These are phyloP conservation scores for Paramyrothecium roridum DNA, from an alignment of 2,329 filamentous ascomycete species.

Conservation along the genomic window DNA sequence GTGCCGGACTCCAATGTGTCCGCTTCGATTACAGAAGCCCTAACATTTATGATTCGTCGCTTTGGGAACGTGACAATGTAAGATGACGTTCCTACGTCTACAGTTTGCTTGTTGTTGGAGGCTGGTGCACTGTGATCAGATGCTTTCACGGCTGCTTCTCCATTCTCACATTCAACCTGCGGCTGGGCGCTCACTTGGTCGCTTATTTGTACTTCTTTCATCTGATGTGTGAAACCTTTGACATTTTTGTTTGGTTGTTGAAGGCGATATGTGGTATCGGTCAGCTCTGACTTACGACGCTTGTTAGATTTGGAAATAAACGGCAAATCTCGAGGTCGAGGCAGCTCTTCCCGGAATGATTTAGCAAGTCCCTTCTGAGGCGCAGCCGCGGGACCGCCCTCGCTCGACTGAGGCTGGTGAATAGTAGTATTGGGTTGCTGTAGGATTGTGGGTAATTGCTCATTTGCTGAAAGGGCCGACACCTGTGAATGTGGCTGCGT, in stretches of 20 bases:
- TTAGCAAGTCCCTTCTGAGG: neutral
- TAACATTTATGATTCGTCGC: too few species aligned
- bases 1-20: too few species aligned
- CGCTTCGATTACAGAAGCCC: too few species aligned
- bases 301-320: constrained; percentile 11
- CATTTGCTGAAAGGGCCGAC: too few species aligned
- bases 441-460: too few species aligned
- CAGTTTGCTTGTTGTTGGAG: neutral
- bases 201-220: neutral
- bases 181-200: neutral
- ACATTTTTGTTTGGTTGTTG: too few species aligned
- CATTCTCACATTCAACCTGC: neutral
- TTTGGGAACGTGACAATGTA: neutral
- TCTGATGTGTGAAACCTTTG: too few species aligned
- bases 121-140: neutral
- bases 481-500: too few species aligned
- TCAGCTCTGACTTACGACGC: neutral
- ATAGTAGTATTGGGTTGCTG: neutral
- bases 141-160: neutral
- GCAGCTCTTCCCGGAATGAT: constrained; percentile 23
- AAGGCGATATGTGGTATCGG: neutral
- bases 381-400: neutral
- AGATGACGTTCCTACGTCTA: neutral
- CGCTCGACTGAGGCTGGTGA: neutral
- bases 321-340: constrained; percentile 25